These are phyloP conservation scores for Colletotrichum sp. DNA, from an alignment of 2,329 filamentous ascomycete species.

Conservation along the genomic window DNA sequence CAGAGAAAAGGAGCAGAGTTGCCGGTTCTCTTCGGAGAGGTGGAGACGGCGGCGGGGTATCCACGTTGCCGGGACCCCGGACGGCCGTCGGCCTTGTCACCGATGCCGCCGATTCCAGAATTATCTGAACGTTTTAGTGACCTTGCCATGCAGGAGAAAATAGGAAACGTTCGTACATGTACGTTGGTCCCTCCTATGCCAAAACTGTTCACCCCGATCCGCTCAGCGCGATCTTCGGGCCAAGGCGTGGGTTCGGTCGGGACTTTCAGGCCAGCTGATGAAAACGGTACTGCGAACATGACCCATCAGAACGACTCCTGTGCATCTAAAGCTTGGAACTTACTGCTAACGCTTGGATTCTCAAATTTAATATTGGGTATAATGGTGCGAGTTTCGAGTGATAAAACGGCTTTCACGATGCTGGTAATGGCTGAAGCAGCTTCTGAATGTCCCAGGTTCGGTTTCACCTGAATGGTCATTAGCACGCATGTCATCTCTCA, in stretches of 20 bases:
- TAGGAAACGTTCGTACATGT: constrained; percentile 28
- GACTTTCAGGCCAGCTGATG: constrained; percentile 25
- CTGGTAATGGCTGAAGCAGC: constrained; percentile 33
- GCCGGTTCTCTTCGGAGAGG: not conserved
- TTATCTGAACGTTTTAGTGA: not conserved
- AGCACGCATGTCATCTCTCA: fast-evolving
- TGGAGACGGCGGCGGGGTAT: constrained; percentile 1
- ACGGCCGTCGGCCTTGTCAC: not conserved
- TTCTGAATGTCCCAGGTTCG: constrained; percentile 43
- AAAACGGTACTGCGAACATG: constrained; percentile 23
- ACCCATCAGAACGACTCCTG: not conserved
- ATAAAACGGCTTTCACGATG: constrained; percentile 36
- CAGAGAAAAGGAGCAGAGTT: constrained; percentile 21
- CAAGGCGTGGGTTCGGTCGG: constrained; percentile 28
- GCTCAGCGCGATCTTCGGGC: constrained; percentile 27
- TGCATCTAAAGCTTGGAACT: not conserved
- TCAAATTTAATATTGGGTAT: constrained; percentile 23
- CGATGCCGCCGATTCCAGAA: not conserved
- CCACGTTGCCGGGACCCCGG: not conserved
- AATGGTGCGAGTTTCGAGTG: constrained; percentile 16
- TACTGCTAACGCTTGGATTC: constrained; percentile 12
- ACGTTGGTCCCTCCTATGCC: constrained; percentile 44
- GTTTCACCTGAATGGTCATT: constrained; percentile 35
- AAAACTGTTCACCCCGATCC: constrained; percentile 41
- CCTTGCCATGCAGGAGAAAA: not conserved